phyloP scores from a whole-genome alignment of 352 stramenopile genomes.

The Stephanocyclus meneghinianus region DNA sequence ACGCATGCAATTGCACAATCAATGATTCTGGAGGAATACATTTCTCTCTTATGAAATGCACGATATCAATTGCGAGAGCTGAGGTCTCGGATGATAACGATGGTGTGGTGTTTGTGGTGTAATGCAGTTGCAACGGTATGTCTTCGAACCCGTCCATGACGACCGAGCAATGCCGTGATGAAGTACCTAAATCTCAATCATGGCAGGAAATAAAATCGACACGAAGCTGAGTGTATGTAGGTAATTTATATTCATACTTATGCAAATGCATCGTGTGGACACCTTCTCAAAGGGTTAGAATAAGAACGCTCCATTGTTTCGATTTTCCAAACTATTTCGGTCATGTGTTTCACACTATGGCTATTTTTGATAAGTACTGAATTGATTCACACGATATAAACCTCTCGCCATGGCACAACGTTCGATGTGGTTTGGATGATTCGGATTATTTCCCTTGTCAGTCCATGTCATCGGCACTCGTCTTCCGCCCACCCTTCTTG shows the following conservation, averaged over 20 bases:
- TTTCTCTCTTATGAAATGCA: background rate
- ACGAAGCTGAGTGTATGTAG: background rate
- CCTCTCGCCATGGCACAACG: no score
- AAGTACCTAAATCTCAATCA: background rate
- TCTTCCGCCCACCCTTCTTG: slow-evolving; percentile 31
- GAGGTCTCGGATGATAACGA: no score
- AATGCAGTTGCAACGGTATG: no score
- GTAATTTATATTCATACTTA: background rate
- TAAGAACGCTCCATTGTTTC: no score
- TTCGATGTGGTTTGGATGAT: no score
- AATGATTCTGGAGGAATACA: background rate
- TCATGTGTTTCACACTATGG: no score
- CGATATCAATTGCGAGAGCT: background rate
- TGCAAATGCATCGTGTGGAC: background rate
- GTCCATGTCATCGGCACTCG: slow-evolving; percentile 37
- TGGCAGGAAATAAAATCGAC: background rate
- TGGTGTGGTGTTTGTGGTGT: no score
- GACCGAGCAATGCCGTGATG: background rate
- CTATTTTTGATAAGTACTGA: no score
- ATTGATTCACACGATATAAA: no score
- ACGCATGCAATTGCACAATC: background rate
- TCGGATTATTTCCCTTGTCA: no score
- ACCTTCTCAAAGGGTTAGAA: background rate
- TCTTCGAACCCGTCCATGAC: no score
- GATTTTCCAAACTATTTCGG: no score